Percentiles rank a stretch among this genome's conserved stretches.
These are phyloP conservation scores for Alternaria arbusti DNA, from an alignment of 2,329 filamentous ascomycete genomes.

Conservation along the genomic window DNA sequence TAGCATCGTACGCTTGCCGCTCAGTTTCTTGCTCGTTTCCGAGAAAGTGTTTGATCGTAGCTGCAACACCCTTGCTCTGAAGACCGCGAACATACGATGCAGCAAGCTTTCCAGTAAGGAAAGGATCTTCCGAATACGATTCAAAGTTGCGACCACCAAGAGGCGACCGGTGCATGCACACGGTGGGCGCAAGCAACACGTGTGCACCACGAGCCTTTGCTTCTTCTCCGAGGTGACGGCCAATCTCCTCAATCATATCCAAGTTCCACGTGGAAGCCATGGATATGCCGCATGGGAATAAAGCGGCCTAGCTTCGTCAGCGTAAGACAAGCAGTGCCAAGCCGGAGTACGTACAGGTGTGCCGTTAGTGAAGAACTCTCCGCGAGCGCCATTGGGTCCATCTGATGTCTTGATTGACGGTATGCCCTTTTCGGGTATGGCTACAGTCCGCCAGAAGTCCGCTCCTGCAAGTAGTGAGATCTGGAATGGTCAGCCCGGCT, in stretches of 20 bases:
- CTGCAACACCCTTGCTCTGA: conserved; percentile 75
- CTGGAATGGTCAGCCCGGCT: conserved; percentile 36
- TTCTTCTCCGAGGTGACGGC: conserved; percentile 74
- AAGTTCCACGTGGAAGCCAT: conserved; percentile 82
- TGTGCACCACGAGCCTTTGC: conserved; percentile 75
- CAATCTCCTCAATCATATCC: conserved; percentile 71
- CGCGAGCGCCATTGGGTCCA: conserved; percentile 73
- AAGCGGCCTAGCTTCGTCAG: conserved; percentile 64
- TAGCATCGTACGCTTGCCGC: conserved; percentile 68
- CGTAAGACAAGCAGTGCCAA: conserved; percentile 4
- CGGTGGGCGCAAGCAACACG: conserved; percentile 76
- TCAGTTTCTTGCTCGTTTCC: conserved; percentile 77
- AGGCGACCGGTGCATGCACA: conserved; percentile 82
- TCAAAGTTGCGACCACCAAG: conserved; percentile 87
- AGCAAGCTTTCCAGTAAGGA: conserved; percentile 75
- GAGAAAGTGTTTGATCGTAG: conserved; percentile 80
- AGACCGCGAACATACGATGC: conserved; percentile 74
- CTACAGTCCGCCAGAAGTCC: conserved; percentile 74
- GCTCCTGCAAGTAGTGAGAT: conserved; percentile 56
- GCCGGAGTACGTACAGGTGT: conserved; percentile 45
- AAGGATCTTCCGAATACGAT: conserved; percentile 83
- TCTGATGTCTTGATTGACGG: conserved; percentile 71
- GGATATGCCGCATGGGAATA: conserved; percentile 80
- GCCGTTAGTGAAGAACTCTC: conserved; percentile 68
- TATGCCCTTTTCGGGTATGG: conserved; percentile 65